Evolutionary conservation across 306 rosid genomes (phyloP), one percentile per base, ranked within the genome.

Genomic region (Ziziphus jujuba): DNA sequence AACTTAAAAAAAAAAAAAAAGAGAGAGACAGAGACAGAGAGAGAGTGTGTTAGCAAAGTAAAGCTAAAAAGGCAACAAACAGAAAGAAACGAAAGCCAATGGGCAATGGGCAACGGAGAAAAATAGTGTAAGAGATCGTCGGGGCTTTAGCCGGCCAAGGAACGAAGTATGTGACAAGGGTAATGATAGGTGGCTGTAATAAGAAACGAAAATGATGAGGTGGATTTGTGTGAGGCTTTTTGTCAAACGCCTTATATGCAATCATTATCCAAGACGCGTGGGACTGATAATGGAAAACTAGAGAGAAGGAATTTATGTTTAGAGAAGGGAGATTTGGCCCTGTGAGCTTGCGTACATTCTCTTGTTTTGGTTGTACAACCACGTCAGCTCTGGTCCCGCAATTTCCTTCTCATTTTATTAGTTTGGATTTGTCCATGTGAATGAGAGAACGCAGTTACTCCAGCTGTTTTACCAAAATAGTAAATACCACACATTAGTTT

Each of bases 141-240:
- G 77, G 66, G 55, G 71, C 72, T 56, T 63, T 67, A 67, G 72
- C 79, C 68, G 78, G 87, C 75, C 78, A 73, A 73, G 61, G 62
- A 77, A 9, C 50, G 55, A 59, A 61, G 15, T 35, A 12, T 40
- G 57, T 77, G 77, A 81, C 71, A 78, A 20, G 56, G 51, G 9
- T 59, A 77, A 80, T 73, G 85, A 81, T 77, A 45, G 76, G 77
- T 38, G 44, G 44, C 9, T 11, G 45, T 40, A 40, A 72, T 49
- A 58, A 54, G 67, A 61, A 10, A 55, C 43, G 67, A 36, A 72
- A 81, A 76, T 71, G 79, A 75, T 72, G 70, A 40, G 10, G 45
- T 12, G 14, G 14, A 12, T 40, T 59, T 78, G 85, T 68, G 78
- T 56, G 71, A 25, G 66, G 75, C 69, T 59, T 80, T 61, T 81